phyloP scores from a whole-genome alignment of 441 rosid species.

The Flueggea neowawraea region DNA sequence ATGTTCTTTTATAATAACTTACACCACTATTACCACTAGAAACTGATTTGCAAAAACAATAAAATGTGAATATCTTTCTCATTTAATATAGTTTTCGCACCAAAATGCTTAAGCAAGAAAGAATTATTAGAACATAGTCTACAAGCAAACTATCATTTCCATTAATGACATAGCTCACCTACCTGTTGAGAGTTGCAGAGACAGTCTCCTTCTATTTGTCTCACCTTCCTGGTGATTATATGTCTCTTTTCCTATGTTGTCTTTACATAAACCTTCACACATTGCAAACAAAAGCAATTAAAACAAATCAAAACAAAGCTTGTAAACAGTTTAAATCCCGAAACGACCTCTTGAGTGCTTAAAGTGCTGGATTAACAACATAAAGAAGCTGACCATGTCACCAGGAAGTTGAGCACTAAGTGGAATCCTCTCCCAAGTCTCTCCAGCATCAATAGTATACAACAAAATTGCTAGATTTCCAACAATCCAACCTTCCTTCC shows the following conservation, averaged over 20 bases:
- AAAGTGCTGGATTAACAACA: background rate
- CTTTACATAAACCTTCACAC: slow-evolving; percentile 74
- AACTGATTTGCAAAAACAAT: slow-evolving; percentile 80
- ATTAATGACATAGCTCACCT: slow-evolving; percentile 38
- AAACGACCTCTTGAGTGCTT: background rate
- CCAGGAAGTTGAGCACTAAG: slow-evolving; percentile 94
- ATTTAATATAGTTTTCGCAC: background rate
- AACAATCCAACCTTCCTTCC: slow-evolving; percentile 96
- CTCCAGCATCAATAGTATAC: slow-evolving; percentile 77
- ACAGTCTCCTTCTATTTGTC: slow-evolving; percentile 96
- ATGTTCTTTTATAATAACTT: slow-evolving; percentile 93
- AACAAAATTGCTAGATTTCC: slow-evolving; percentile 90
- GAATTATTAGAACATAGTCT: too few species aligned
- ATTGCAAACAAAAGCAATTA: background rate
- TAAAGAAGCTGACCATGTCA: slow-evolving; percentile 52
- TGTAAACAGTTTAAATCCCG: too few species aligned
- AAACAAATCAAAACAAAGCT: too few species aligned
- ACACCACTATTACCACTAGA: slow-evolving; percentile 99
- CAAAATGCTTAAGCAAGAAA: background rate
- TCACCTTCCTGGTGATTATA: slow-evolving; percentile 96
- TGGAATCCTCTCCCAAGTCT: slow-evolving; percentile 84
- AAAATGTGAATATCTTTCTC: slow-evolving; percentile 22
- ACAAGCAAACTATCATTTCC: too few species aligned
- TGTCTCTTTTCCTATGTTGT: slow-evolving; percentile 90
- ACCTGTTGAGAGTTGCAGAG: slow-evolving; percentile 98